These are phyloP conservation scores for Calonectria pauciramosa DNA, from an alignment of 2,329 filamentous ascomycete species.

Conservation along the genomic window DNA sequence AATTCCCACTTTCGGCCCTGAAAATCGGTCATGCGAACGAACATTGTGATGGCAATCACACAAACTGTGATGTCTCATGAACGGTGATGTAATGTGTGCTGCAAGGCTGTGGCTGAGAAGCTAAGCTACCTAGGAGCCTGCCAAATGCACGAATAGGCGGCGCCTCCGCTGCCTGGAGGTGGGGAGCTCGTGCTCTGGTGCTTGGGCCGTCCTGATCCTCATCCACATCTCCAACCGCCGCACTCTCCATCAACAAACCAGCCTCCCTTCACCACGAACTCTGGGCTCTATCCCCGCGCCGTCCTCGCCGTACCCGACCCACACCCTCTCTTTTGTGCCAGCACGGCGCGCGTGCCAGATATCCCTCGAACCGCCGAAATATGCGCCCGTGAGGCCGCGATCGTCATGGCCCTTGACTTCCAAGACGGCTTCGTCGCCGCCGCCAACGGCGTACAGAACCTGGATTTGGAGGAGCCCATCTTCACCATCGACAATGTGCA, in stretches of 20 bases:
- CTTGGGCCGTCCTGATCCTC: conserved; percentile 17
- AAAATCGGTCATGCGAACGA: background rate
- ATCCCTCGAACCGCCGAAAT: conserved; percentile 30
- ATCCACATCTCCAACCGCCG: conserved; percentile 28
- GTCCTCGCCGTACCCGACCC: background rate
- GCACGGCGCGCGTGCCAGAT: background rate
- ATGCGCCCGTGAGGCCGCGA: conserved; percentile 40
- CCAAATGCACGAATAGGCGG: conserved; percentile 22
- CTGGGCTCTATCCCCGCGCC: background rate
- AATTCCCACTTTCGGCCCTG: background rate
- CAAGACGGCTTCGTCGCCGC: conserved; percentile 79
- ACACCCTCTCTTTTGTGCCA: background rate
- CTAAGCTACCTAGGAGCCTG: conserved; percentile 23
- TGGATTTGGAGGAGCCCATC: conserved; percentile 79
- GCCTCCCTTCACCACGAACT: conserved; percentile 3
- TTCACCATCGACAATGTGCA: conserved; percentile 95
- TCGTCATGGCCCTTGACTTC: conserved; percentile 54
- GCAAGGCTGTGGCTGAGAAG: conserved; percentile 19
- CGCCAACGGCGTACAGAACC: conserved; percentile 67
- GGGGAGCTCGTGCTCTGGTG: conserved; percentile 27
- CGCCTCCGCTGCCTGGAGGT: conserved; percentile 26
- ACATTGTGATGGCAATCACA: background rate
- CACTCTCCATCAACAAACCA: conserved; percentile 3
- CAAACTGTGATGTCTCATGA: background rate
- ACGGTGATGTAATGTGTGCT: conserved; percentile 42